Evolutionary conservation across 352 stramenopile species (phyloP).

Genomic region (Globisporangium okanoganense): DNA sequence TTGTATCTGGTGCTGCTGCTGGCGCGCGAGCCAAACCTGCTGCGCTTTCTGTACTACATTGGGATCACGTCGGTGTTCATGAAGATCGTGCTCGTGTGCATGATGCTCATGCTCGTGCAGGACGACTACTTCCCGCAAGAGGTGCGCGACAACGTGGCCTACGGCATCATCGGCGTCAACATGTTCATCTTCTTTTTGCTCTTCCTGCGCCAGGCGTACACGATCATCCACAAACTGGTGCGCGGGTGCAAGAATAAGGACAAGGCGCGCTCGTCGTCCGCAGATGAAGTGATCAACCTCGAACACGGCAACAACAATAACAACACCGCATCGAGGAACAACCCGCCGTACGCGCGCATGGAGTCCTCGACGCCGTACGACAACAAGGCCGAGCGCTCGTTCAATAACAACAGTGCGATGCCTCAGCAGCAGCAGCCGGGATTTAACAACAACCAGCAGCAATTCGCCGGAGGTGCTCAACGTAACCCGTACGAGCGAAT

Average conservation of each 20-base stretch:
- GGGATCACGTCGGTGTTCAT: slow-evolving; percentile 71
- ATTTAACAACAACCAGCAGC: slow-evolving; percentile 2
- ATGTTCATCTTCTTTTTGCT: slow-evolving; percentile 82
- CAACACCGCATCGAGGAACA: slow-evolving; percentile 4
- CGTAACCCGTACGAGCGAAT: slow-evolving; percentile 3
- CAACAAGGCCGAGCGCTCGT: not conserved
- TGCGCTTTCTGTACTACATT: slow-evolving; percentile 85
- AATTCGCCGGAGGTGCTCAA: slow-evolving; percentile 11
- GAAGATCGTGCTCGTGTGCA: slow-evolving; percentile 76
- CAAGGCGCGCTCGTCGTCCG: slow-evolving; percentile 17
- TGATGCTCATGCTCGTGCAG: slow-evolving; percentile 78
- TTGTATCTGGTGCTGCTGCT: slow-evolving; percentile 72
- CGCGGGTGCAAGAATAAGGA: slow-evolving; percentile 45
- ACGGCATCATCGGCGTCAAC: slow-evolving; percentile 83
- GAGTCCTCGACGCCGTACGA: slow-evolving; percentile 17
- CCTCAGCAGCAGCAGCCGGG: not conserved
- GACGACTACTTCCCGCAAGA: slow-evolving; percentile 78
- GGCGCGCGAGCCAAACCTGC: slow-evolving; percentile 64
- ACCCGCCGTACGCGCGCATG: slow-evolving; percentile 17
- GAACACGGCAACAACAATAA: slow-evolving; percentile 31
- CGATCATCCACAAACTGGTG: slow-evolving; percentile 68
- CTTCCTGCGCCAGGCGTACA: slow-evolving; percentile 75
- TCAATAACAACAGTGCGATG: slow-evolving; percentile 4
- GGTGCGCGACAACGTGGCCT: slow-evolving; percentile 79
- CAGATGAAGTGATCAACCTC: slow-evolving; percentile 45